Percentiles rank a stretch among this genome's conserved stretches.
Evolutionary conservation across 441 rosid species (phyloP).

Genomic region (Mallotus japonicus): DNA sequence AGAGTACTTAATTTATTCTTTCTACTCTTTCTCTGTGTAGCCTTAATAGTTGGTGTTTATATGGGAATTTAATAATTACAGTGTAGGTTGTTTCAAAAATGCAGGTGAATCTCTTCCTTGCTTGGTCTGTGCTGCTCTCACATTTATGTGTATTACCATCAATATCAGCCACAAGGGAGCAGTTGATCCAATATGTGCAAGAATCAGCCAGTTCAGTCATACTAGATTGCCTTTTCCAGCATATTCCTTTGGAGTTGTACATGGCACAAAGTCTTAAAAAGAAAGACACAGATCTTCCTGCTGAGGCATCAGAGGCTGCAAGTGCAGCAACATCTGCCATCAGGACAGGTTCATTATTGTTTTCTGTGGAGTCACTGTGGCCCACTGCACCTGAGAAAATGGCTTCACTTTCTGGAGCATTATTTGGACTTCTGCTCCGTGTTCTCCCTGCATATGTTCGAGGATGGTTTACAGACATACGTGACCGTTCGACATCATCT

Average conservation of each 20-base stretch:
- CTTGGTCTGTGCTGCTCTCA: slow-evolving; percentile 86
- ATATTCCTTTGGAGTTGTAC: slow-evolving; percentile 68
- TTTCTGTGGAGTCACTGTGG: slow-evolving; percentile 80
- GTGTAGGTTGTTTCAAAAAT: slow-evolving; percentile 19
- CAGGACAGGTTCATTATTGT: slow-evolving; percentile 56
- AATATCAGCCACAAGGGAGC: slow-evolving; percentile 59
- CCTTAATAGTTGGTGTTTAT: background rate
- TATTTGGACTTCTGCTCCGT: slow-evolving; percentile 80
- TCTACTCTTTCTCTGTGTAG: slow-evolving; percentile 3
- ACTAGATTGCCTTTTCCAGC: slow-evolving; percentile 89
- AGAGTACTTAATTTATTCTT: background rate
- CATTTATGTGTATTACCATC: slow-evolving; percentile 70
- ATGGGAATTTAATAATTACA: background rate
- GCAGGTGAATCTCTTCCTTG: slow-evolving; percentile 79
- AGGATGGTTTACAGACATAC: slow-evolving; percentile 83
- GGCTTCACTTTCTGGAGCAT: slow-evolving; percentile 84
- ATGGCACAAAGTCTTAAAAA: slow-evolving; percentile 57
- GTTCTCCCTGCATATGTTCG: slow-evolving; percentile 96
- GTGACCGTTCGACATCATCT: slow-evolving; percentile 72
- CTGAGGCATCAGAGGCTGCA: slow-evolving; percentile 59
- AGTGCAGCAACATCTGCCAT: slow-evolving; percentile 70
- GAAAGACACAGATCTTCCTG: slow-evolving; percentile 68
- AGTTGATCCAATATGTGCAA: slow-evolving; percentile 78
- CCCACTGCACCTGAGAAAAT: slow-evolving; percentile 58
- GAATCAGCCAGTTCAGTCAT: slow-evolving; percentile 60